phyloP scores from a whole-genome alignment of 2,329 filamentous ascomycete species.

The Stagonosporopsis chrysanthemi region DNA sequence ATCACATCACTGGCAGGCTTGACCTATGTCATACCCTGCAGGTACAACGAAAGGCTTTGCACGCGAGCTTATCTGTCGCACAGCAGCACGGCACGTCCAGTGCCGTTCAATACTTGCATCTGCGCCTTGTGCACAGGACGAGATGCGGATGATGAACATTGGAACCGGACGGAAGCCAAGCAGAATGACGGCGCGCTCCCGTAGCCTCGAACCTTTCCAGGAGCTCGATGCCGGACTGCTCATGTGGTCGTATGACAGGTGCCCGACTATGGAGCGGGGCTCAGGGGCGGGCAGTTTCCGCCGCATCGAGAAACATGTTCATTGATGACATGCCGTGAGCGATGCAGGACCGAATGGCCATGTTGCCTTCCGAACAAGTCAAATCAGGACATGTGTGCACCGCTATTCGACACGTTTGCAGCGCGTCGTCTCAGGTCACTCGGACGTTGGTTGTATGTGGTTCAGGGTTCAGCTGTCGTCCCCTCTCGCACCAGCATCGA shows the following conservation, averaged over 20 bases:
- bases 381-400: background rate
- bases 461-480: slow-evolving; percentile 1
- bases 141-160: slow-evolving; percentile 31
- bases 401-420: slow-evolving; percentile 5
- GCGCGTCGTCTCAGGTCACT: background rate
- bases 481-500: slow-evolving; percentile 5
- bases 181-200: slow-evolving; percentile 37
- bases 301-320: slow-evolving; percentile 1
- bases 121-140: slow-evolving; percentile 15
- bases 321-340: slow-evolving; percentile 1
- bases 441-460: background rate
- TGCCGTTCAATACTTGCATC: slow-evolving; percentile 16
- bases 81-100: slow-evolving; percentile 16
- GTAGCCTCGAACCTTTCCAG: slow-evolving; percentile 28
- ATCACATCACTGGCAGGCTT: slow-evolving; percentile 10
- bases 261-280: slow-evolving; percentile 23
- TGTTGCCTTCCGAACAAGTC: background rate
- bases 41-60: slow-evolving; percentile 7
- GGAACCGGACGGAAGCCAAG: slow-evolving; percentile 28
- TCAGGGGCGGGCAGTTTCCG: slow-evolving; percentile 26
- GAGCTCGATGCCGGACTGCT: slow-evolving; percentile 26
- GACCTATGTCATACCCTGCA: slow-evolving; percentile 19
- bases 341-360: background rate
- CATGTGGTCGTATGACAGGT: slow-evolving; percentile 31
- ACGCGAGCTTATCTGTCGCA: slow-evolving; percentile 16